Base-by-base conservation (phyloP, 2,329 filamentous ascomycete genomes). In the Penicillium oxalicum region DNA sequence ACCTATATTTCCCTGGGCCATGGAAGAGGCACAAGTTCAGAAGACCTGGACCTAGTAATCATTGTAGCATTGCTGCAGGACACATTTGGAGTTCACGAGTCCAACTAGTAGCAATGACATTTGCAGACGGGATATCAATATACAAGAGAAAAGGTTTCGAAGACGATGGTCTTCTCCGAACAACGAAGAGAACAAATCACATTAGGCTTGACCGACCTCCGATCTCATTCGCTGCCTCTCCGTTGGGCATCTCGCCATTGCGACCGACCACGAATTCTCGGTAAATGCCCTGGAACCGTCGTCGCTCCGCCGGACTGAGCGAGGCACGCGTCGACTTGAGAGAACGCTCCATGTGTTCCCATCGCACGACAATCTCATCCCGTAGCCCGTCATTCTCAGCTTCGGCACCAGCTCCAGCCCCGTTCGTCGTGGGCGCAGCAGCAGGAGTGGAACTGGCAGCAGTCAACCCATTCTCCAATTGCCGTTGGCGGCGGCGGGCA, bases 201-300 rank as follows among this genome's bases (percentile, higher is more conserved):
- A 97, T 97, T 70, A 98, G 75, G 71, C 90, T 97, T 60, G 86
- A 91, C 65, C 93, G 77, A 11, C 91, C 93, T 6, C 93, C 93
- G 71, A 98, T 83, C 70, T 97, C 93, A 68, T 84, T 94, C 48
- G 86, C 87, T 0, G 87, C 90, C 70, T 97, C 88, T 1, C 93
- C 93, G 69, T 87, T 91, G 51, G 84, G 88, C 88, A 98, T 90
- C 74, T 97, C 91, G 6, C 93, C 93, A 68, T 91, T 95, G 58
- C 93, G 79, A 0, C 90, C 91, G 4, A 88, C 87, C 0, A 96
- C 84, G 74, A 98, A 98, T 71, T 98, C 93, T 12, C 79, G 77
- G 66, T 98, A 98, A 52, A 98, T 96, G 36, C 80, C 81, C 61
- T 81, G 78, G 56, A 98, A 70, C 51, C 91, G 76, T 53, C 74